A percentile compares a stretch with the other conserved stretches of the same genome.
These are phyloP conservation scores for Arthrinium phaeospermum DNA, from an alignment of 2,329 filamentous ascomycete species.

Conservation along the genomic window DNA sequence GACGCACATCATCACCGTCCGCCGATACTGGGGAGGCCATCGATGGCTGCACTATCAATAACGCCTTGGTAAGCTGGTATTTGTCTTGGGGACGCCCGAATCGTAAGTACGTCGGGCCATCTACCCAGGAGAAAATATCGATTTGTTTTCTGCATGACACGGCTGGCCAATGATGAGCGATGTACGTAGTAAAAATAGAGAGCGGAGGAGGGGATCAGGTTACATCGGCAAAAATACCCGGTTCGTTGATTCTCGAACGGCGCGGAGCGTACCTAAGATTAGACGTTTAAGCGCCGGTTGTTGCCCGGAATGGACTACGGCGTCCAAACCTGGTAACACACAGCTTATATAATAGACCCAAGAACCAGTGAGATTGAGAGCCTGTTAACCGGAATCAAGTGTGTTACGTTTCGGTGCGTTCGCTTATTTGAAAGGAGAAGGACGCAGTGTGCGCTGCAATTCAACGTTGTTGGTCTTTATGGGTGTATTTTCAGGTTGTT, in stretches of 20 bases:
- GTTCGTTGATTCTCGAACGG: constrained; percentile 6
- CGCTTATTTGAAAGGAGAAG: neutral
- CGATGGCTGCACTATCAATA: neutral
- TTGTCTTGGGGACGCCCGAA: neutral
- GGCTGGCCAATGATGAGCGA: neutral
- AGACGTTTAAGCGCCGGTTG: constrained; percentile 5
- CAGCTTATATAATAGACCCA: neutral
- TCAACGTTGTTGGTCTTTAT: neutral
- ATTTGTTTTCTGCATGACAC: neutral
- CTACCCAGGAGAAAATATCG: neutral
- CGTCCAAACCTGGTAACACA: neutral
- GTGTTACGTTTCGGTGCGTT: neutral
- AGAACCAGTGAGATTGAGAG: neutral
- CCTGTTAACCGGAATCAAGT: neutral
- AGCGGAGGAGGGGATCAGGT: constrained; percentile 1
- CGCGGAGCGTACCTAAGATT: constrained; percentile 8
- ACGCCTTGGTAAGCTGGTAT: constrained; percentile 2
- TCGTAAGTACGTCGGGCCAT: neutral
- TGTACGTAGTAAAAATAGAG: constrained; percentile 6
- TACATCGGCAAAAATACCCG: constrained; percentile 9
- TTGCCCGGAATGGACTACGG: neutral
- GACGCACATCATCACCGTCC: neutral
- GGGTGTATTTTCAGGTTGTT: constrained; percentile 2
- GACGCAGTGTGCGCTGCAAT: neutral
- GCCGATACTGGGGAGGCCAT: neutral